Percentiles rank a stretch among this genome's conserved stretches.
Conservation (phyloP, 768 basidiomycete genomes). For the Hysterangium stoloniferum region DNA sequence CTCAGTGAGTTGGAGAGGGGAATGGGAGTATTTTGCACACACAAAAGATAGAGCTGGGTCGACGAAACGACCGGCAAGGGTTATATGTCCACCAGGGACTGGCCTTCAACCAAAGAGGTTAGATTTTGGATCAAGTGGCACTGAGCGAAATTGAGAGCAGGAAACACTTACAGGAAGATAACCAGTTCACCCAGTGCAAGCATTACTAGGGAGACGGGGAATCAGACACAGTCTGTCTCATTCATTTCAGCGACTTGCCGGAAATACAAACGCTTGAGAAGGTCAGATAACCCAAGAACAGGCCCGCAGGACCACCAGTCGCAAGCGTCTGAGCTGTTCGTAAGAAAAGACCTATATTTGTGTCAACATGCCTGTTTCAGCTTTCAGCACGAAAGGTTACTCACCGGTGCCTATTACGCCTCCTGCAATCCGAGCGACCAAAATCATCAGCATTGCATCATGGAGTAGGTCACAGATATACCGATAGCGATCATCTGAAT, state of each 20-base stretch:
- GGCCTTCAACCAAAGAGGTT: slow-evolving; percentile 27
- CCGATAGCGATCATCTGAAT: slow-evolving; percentile 2
- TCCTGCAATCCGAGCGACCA: not conserved
- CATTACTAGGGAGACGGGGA: not conserved
- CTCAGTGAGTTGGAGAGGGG: not conserved
- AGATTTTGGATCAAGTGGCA: not conserved
- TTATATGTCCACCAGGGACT: slow-evolving; percentile 75
- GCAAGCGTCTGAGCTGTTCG: slow-evolving; percentile 47
- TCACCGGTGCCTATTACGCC: slow-evolving; percentile 1
- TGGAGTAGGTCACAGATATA: not conserved
- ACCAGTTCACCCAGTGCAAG: slow-evolving; percentile 55
- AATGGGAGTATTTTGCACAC: not conserved
- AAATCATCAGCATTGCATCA: not conserved
- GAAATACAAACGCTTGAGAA: slow-evolving; percentile 62
- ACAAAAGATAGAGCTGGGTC: slow-evolving; percentile 59
- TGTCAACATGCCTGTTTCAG: too few species aligned
- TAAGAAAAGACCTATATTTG: slow-evolving; percentile 29
- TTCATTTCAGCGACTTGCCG: slow-evolving; percentile 28
- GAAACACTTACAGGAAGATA: slow-evolving; percentile 40
- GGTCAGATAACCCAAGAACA: slow-evolving; percentile 59
- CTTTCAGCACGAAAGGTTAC: too few species aligned
- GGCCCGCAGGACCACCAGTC: slow-evolving; percentile 64
- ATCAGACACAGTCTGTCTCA: not conserved
- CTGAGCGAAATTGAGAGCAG: not conserved
- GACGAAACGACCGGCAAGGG: slow-evolving; percentile 73